These are phyloP conservation scores for Flaveria sonorensis DNA, from an alignment of 129 eudicot species.

Conservation along the genomic window DNA sequence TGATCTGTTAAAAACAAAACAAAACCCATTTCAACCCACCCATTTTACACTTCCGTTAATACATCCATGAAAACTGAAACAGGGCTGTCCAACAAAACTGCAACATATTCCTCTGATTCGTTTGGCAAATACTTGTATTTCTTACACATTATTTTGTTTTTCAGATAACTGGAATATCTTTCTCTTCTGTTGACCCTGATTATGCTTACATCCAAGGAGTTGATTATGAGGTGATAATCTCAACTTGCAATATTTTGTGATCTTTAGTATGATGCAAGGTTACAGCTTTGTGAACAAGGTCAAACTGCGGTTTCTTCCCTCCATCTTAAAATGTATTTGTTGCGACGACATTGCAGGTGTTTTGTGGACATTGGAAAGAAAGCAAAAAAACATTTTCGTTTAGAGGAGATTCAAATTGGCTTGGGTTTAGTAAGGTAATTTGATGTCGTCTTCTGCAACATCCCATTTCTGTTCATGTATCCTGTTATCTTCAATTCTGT, in stretches of 20 bases:
- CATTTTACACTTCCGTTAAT: neutral
- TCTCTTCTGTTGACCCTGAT: conserved; percentile 68
- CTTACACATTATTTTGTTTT: conserved; percentile 3
- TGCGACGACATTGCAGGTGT: conserved; percentile 47
- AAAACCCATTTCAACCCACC: neutral
- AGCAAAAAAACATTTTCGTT: conserved; percentile 64
- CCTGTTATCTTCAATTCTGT: no score
- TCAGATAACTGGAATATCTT: conserved; percentile 85
- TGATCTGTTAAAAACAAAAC: neutral
- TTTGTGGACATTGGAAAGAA: conserved; percentile 65
- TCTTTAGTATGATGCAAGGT: conserved; percentile 8
- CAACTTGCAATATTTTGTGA: neutral
- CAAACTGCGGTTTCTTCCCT: neutral
- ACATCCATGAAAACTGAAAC: neutral
- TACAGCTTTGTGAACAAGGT: conserved; percentile 13
- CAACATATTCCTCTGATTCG: conserved; percentile 1
- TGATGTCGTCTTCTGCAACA: conserved; percentile 5
- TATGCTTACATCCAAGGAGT: conserved; percentile 82
- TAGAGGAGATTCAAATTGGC: conserved; percentile 96
- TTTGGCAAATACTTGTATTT: neutral
- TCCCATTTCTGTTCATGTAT: neutral
- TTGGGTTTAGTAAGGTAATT: conserved; percentile 83
- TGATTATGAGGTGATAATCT: conserved; percentile 74
- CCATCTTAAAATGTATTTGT: neutral
- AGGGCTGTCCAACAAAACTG: neutral